Percentiles rank a stretch among this genome's conserved stretches.
These are phyloP conservation scores for Hypomontagnella submonticulosa DNA, from an alignment of 495 filamentous ascomycete genomes.

Conservation along the genomic window DNA sequence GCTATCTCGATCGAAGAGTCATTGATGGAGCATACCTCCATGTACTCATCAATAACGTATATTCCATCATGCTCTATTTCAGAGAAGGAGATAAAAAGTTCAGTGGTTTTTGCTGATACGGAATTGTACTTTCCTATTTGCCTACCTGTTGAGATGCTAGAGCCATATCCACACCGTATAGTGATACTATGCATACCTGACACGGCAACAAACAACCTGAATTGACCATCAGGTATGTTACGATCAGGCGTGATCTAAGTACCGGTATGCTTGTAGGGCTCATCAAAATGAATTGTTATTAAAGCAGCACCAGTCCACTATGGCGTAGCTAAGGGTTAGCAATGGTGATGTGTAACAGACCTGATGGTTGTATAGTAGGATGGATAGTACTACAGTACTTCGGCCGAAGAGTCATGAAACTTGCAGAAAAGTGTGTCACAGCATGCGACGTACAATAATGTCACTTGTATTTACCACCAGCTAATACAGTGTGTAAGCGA, in stretches of 20 bases:
- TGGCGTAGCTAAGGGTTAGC: background rate
- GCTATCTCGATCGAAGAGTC: slow-evolving; percentile 37
- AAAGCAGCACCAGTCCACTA: slow-evolving; percentile 28
- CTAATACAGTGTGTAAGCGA: no score
- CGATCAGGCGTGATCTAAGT: slow-evolving; percentile 20
- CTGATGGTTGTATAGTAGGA: no score
- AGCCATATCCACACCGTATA: background rate
- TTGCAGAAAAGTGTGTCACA: no score
- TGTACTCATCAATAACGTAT: background rate
- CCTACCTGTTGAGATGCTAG: background rate
- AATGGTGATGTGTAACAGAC: background rate
- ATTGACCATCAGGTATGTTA: background rate
- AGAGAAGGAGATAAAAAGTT: background rate
- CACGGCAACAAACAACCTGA: background rate
- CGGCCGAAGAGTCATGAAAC: no score
- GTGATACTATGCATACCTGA: background rate
- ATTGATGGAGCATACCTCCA: slow-evolving; percentile 14
- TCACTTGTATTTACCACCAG: no score
- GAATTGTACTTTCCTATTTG: no score
- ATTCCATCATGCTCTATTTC: background rate
- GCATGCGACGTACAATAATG: no score
- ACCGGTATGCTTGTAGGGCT: slow-evolving; percentile 3
- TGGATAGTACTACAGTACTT: no score
- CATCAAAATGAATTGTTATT: background rate
- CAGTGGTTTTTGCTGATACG: background rate